Evolutionary conservation across 768 basidiomycete species (phyloP).

Genomic region (Lactifluus pinguis): DNA sequence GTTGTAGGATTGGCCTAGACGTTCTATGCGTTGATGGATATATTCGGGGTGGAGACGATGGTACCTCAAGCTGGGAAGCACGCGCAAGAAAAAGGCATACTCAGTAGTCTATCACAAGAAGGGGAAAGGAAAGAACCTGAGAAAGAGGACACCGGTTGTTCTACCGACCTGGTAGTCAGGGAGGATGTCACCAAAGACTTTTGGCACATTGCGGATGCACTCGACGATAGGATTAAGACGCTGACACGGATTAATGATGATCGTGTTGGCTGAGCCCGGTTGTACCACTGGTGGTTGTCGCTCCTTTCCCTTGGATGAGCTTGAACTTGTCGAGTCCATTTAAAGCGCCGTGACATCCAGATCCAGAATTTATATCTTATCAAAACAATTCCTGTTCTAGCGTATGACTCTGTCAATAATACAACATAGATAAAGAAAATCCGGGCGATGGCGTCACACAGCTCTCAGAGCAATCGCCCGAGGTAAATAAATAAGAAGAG

Average conservation of each 20-base stretch:
- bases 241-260: constrained; percentile 33
- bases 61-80: constrained; percentile 63
- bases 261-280: constrained; percentile 28
- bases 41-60: constrained; percentile 98
- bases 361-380: no score
- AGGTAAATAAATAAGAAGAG: no score
- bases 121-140: constrained; percentile 48
- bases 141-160: constrained; percentile 85
- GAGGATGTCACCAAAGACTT: constrained; percentile 90
- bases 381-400: no score
- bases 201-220: constrained; percentile 78
- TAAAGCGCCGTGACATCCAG: no score
- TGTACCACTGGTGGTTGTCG: constrained; percentile 28
- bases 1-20: constrained; percentile 64
- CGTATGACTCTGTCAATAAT: no score
- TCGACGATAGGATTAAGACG: constrained; percentile 86
- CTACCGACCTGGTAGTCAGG: constrained; percentile 94
- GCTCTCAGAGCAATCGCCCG: no score
- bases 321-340: no score
- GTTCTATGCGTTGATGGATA: constrained; percentile 83
- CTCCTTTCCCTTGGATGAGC: neutral
- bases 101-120: neutral
- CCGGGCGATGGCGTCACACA: no score
- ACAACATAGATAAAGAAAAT: no score
- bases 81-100: neutral